Evolutionary conservation across 2,329 filamentous ascomycete species (phyloP).

Genomic region (Dactylellina sp.): DNA sequence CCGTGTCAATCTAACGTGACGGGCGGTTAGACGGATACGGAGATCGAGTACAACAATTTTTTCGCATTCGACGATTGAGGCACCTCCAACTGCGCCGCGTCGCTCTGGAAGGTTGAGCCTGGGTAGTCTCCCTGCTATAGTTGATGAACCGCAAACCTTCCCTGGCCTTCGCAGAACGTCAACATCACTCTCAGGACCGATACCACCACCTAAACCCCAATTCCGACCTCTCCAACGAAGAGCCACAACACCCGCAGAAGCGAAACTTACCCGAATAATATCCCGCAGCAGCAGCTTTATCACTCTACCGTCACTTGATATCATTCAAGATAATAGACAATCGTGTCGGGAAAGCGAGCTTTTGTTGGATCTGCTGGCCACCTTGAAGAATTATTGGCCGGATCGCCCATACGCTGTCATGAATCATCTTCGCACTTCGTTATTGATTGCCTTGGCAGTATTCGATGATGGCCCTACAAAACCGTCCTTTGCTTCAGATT

Average conservation of each 20-base stretch:
- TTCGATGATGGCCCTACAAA: conserved; percentile 38
- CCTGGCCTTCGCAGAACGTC: conserved; percentile 24
- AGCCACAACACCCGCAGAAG: conserved; percentile 39
- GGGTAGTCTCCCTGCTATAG: conserved; percentile 24
- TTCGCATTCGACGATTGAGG: conserved; percentile 43
- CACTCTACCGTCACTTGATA: conserved; percentile 47
- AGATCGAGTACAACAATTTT: conserved; percentile 50
- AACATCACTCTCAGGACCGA: conserved; percentile 21
- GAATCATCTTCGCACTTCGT: conserved; percentile 50
- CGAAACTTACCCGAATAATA: conserved; percentile 27
- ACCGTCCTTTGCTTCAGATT: conserved; percentile 49
- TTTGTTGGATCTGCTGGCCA: conserved; percentile 38
- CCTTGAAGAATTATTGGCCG: conserved; percentile 45
- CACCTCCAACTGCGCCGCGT: conserved; percentile 5
- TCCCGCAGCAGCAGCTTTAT: conserved; percentile 25
- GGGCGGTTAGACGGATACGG: conserved; percentile 29
- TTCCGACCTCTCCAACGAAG: conserved; percentile 45
- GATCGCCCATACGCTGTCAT: conserved; percentile 52
- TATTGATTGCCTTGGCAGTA: conserved; percentile 35
- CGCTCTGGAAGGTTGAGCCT: conserved; percentile 10
- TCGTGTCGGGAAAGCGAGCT: conserved; percentile 50
- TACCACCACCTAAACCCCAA: conserved; percentile 45
- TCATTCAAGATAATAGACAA: conserved; percentile 30
- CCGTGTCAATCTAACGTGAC: not conserved
- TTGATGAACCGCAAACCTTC: conserved; percentile 23